phyloP scores from a whole-genome alignment of 306 rosid genomes.

The Ormosia emarginata region DNA sequence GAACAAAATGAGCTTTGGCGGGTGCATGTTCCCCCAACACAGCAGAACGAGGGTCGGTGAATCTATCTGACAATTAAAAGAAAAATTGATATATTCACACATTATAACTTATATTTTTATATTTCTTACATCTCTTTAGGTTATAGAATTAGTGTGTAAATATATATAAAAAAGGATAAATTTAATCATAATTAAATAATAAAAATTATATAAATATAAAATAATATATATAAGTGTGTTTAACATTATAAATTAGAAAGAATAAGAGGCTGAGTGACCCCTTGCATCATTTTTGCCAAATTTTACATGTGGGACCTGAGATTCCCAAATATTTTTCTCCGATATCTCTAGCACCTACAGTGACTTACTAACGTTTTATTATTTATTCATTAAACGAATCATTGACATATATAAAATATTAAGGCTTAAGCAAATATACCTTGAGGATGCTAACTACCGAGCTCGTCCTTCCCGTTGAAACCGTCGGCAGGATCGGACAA shows the following conservation, averaged over 20 bases:
- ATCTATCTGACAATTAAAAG: not conserved
- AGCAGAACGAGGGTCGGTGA: not conserved
- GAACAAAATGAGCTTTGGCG: slow-evolving; percentile 10
- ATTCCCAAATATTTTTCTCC: not conserved
- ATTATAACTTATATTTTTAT: no score
- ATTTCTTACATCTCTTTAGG: no score
- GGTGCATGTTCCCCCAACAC: slow-evolving; percentile 19
- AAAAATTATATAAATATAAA: no score
- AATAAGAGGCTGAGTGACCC: slow-evolving; percentile 14
- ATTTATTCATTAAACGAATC: not conserved
- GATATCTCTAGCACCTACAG: not conserved
- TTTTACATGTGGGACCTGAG: slow-evolving; percentile 5
- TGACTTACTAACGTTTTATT: not conserved
- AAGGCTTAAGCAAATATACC: not conserved
- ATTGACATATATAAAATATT: no score
- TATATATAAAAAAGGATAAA: no score
- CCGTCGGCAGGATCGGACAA: slow-evolving; percentile 17
- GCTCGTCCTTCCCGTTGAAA: not conserved
- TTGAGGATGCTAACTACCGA: not conserved
- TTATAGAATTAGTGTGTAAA: no score
- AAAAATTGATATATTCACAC: no score
- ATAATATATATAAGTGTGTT: no score
- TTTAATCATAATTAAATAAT: no score
- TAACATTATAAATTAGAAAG: not conserved
- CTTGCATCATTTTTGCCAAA: not conserved